Evolutionary conservation across 108 stramenopile genomes (phyloP).

Genomic region (Nitzschia sp.): DNA sequence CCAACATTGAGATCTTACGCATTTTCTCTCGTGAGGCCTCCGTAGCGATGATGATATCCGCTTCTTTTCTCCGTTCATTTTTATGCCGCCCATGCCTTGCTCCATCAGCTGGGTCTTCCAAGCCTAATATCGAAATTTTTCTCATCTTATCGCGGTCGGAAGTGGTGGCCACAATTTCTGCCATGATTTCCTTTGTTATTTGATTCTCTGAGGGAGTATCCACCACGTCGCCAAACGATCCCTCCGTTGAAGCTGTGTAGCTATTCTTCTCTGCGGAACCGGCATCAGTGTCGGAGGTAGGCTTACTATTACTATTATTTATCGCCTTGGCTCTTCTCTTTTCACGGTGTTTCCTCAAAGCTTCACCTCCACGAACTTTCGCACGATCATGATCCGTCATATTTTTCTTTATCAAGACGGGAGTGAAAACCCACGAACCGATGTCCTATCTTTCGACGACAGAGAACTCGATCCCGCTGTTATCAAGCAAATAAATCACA

Average conservation of each 20-base stretch:
- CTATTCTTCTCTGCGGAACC: background rate
- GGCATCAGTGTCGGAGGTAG: background rate
- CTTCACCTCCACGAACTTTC: conserved; percentile 5
- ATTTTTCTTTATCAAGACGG: too few species aligned
- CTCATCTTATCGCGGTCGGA: conserved; percentile 5
- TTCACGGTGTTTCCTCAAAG: conserved; percentile 13
- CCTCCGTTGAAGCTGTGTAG: background rate
- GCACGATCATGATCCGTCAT: background rate
- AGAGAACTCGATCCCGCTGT: too few species aligned
- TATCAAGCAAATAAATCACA: too few species aligned
- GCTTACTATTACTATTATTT: background rate
- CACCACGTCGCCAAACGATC: background rate
- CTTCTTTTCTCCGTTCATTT: background rate
- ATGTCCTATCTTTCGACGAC: too few species aligned
- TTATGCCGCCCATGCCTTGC: background rate
- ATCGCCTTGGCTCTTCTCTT: conserved; percentile 4
- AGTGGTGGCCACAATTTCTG: background rate
- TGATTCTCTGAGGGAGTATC: background rate
- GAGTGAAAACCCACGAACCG: too few species aligned
- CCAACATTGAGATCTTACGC: conserved; percentile 10
- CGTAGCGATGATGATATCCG: background rate
- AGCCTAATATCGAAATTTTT: conserved; percentile 9
- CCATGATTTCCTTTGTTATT: background rate
- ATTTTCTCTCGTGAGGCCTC: background rate
- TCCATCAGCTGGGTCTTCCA: conserved; percentile 13